phyloP scores from a whole-genome alignment of 179 eudicot species.

The Heliamphora pulchella region DNA sequence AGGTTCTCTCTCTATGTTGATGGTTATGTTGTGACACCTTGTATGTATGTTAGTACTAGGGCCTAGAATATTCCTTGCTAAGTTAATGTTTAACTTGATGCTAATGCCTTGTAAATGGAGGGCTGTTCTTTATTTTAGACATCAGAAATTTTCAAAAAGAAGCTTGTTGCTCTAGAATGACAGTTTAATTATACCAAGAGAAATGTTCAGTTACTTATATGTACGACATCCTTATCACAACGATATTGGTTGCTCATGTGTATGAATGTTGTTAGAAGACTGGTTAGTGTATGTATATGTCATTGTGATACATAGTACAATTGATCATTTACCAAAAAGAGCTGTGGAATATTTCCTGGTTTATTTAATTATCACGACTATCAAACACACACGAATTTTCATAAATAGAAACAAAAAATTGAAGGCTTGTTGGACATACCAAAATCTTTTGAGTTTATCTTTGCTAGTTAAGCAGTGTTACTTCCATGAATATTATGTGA shows the following conservation, averaged over 20 bases:
- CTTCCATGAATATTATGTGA: neutral
- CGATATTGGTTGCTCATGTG: neutral
- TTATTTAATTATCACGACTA: no score
- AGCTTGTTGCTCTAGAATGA: neutral
- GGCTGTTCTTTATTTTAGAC: neutral
- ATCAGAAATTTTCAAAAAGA: neutral
- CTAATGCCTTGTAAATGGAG: constrained; percentile 4
- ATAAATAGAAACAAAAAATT: no score
- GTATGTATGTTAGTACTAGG: neutral
- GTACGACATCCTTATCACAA: neutral
- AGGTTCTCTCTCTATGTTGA: neutral
- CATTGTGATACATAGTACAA: neutral
- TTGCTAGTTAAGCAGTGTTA: neutral
- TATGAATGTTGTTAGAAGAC: neutral
- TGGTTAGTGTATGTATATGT: neutral
- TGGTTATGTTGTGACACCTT: no score
- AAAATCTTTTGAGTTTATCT: neutral
- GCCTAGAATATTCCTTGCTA: neutral
- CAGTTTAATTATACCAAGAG: neutral
- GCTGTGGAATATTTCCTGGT: neutral
- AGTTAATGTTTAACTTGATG: neutral
- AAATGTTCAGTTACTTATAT: neutral
- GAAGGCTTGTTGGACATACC: neutral
- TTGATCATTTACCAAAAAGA: neutral
- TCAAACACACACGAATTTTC: no score